phyloP scores from a whole-genome alignment of 306 rosid genomes.

The Gynostemma pentaphyllum region DNA sequence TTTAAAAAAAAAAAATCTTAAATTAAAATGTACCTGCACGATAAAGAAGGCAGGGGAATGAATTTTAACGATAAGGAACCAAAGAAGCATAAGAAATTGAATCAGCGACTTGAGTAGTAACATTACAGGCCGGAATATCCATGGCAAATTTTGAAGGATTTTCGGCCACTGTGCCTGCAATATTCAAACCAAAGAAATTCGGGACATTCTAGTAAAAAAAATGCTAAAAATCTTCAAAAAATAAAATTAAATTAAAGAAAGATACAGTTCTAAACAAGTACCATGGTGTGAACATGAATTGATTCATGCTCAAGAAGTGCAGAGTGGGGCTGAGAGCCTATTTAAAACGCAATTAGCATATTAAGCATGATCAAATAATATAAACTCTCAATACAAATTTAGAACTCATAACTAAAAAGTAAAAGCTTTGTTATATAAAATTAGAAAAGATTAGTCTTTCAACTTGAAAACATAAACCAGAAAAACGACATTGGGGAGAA shows the following conservation, averaged over 20 bases:
- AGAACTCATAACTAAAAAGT: neutral
- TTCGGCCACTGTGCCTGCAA: slow-evolving; percentile 72
- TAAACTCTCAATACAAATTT: slow-evolving; percentile 7
- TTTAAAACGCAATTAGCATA: slow-evolving; percentile 7
- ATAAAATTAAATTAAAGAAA: neutral
- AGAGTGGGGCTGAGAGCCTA: slow-evolving; percentile 84
- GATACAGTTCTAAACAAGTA: slow-evolving; percentile 13
- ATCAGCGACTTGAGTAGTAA: slow-evolving; percentile 69
- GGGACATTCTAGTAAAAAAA: neutral
- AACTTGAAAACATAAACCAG: neutral
- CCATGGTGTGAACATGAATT: slow-evolving; percentile 74
- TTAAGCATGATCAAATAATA: neutral
- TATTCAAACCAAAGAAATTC: slow-evolving; percentile 15
- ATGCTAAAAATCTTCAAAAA: neutral
- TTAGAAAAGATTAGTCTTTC: neutral
- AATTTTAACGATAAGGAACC: slow-evolving; percentile 72
- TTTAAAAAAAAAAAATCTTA: neutral
- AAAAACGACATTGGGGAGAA: too few species aligned
- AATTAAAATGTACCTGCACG: slow-evolving; percentile 53
- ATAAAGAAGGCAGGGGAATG: slow-evolving; percentile 73
- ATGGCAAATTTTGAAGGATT: slow-evolving; percentile 34
- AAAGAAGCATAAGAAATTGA: slow-evolving; percentile 68
- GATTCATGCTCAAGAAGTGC: slow-evolving; percentile 54
- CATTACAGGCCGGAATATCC: slow-evolving; percentile 46
- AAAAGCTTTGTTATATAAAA: neutral